Base-by-base conservation (phyloP, 2,329 filamentous ascomycete genomes). In the Neopestalotiopsis sp. region DNA sequence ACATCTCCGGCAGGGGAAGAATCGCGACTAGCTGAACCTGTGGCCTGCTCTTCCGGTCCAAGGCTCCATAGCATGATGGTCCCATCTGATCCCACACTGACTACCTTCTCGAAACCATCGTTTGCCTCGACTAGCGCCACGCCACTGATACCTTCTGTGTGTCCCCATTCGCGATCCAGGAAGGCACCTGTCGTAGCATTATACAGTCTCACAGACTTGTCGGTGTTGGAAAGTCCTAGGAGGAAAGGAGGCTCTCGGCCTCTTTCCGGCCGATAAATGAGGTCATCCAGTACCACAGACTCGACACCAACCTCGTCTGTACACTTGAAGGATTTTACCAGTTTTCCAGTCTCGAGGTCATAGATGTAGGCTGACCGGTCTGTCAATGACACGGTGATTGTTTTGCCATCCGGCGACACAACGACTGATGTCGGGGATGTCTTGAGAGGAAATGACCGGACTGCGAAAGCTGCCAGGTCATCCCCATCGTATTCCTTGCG, bases 151-250 rank as follows among this genome's bases (percentile, higher is more conserved):
- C 95, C 92, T 77, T 98, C 95, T 0, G 95, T 97, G 74, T 99
- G 96, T 1, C 96, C 96, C 89, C 94, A 98, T 81, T 98, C 96
- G 56, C 94, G 90, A 65, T 94, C 92, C 34, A 98, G 82, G 68
- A 99, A 91, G 1, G 84, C 82, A 9, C 95, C 95, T 57, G 89
- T 90, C 70, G 92, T 90, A 38, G 89, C 85, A 73, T 97, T 93
- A 75, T 99, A 99, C 17, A 99, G 84, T 45, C 96, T 88, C 68
- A 99, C 91, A 0, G 96, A 98, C 78, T 98, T 99, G 80, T 99
- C 96, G 0, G 94, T 97, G 74, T 95, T 95, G 9, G 95, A 98
- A 12, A 96, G 88, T n/a, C 94, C 95, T 20, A 96, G 87, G 65
- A 99, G 86, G 65, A 97, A 88, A 34, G 90, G 88, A 3, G 87